These are phyloP conservation scores for Medicago ruthenica DNA, from an alignment of 306 rosid species.

Conservation along the genomic window DNA sequence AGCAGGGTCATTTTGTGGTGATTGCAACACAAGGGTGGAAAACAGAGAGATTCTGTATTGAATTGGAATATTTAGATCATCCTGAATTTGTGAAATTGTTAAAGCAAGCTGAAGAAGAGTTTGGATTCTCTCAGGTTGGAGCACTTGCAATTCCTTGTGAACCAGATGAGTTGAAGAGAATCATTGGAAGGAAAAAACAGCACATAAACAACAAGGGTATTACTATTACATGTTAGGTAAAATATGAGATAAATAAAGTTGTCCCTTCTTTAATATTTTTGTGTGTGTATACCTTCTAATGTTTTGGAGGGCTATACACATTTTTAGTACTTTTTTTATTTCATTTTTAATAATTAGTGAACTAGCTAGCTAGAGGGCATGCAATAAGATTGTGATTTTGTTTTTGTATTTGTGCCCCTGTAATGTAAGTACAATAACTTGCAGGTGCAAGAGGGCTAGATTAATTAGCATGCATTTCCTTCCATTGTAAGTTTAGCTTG, in stretches of 20 bases:
- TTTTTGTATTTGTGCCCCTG: not conserved
- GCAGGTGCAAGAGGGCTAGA: conserved; percentile 4
- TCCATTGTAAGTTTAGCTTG: not conserved
- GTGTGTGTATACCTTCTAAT: not conserved
- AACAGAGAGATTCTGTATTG: conserved; percentile 41
- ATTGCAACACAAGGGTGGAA: conserved; percentile 54
- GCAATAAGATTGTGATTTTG: conserved; percentile 9
- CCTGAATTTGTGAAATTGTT: conserved; percentile 52
- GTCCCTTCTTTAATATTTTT: not conserved
- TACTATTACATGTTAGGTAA: conserved; percentile 13
- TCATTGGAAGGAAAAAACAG: conserved; percentile 40
- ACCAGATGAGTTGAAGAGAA: conserved; percentile 51
- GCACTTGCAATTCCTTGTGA: conserved; percentile 53
- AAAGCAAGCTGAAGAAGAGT: conserved; percentile 57
- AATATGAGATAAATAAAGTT: not conserved
- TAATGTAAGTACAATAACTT: conserved; percentile 4
- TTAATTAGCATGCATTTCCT: not conserved
- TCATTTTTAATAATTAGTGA: not conserved
- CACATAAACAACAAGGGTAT: conserved; percentile 16
- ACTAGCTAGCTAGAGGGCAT: not conserved
- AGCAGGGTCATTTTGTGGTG: conserved; percentile 57
- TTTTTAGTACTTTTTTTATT: not conserved
- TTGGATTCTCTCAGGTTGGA: conserved; percentile 55
- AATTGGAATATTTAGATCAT: conserved; percentile 44
- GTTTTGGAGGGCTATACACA: conserved; percentile 4